Base-by-base conservation (phyloP, 2,329 filamentous ascomycete species). In the Claviceps quebecensis region DNA sequence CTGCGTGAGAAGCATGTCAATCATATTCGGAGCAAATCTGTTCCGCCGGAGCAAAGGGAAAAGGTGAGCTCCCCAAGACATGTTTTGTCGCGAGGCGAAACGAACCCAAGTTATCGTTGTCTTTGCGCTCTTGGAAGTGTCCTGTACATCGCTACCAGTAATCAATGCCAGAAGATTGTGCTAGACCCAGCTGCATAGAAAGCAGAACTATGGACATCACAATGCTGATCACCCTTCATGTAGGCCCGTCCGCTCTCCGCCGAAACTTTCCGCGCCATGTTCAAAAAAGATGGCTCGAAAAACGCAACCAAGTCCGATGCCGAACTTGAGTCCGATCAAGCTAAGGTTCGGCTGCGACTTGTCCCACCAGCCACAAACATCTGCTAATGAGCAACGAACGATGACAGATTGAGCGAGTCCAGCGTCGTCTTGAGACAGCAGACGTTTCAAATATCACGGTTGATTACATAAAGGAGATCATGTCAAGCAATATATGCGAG, bases 1-100 rank as follows among this genome's bases (percentile, higher is more conserved):
- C 73, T 83, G 58, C 78, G 83, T 57, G 84, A 87, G 60, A 87
- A 78, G 67, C 74, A 73, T 64, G 72, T 69, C 54, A 58, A 63
- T 39, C 75, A 79, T 57, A 71, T 70, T 53, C 74, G 77, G 54
- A 73, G 72, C 60, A 79, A 76, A 59, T 80, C 77, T 46, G 71
- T 72, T 19, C 76, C 80, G 51, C 71, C 75, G 23, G 65, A 68
- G 23, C 71, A 51, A 45, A 61, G 58, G 56, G 56, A 71, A 55
- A 80, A 76, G 71, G 77, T 78, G 66, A 53, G 65, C 58, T 50
- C 44, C 43, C 19, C 19, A 37, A 22, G 13, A 17, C 29, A 44
- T 22, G 19, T 17, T 29, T 7, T 40, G 9, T n/a, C 23, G 13
- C 13, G 22, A 23, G 22, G 34, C 14, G 51, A 17, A 50, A 50